Evolutionary conservation across 2,329 filamentous ascomycete genomes (phyloP), one percentile per base, ranked within the genome.

Genomic region (Chrysoporthe deuterocubensis): DNA sequence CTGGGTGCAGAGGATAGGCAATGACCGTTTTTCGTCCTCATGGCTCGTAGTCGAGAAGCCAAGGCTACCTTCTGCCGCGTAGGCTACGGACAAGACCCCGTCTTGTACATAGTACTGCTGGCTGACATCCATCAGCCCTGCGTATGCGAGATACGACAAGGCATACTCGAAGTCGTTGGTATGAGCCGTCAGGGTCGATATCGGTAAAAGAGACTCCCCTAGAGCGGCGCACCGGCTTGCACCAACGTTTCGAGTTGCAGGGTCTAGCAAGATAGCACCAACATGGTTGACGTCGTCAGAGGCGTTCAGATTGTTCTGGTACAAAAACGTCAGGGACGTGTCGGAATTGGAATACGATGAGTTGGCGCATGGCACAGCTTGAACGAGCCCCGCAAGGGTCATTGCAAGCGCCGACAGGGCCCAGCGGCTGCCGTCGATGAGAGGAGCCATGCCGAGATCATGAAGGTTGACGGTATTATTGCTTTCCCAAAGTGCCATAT

Each of bases 271-370:
- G 56, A 86, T 80, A 3, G 84, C 84, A 13, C 83, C 81, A 21
- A 84, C 76, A 71, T 86, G 84, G 69, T 86, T 85, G 37, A 73
- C 76, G 74, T 86, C 82, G 69, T 87, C 84, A 0, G 82, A 82
- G 8, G 76, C 78, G 72, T 87, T 87, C 34, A 86, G 76, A 52
- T 86, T 86, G 74, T 86, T 87, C 72, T 86, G 84, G 68, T 83
- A 86, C 9, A 86, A 73, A 7, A 86, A 75, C 0, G 83, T 84
- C 64, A 86, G 72, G 1, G 83, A 85, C 1, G 79, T 82, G 34
- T 78, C 71, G 13, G 76, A 70, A 67, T 82, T 83, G n/a, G 67
- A 68, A 50, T 62, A 68, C 4, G 66, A 62, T 16, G 58, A 58
- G 32, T 66, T 62, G 5, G 52, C 2, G 8, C 13, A 64, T 3